Percentiles rank a stretch among this genome's conserved stretches.
phyloP scores from a whole-genome alignment of 495 filamentous ascomycete genomes.

The Hyaloscypha finlandica region DNA sequence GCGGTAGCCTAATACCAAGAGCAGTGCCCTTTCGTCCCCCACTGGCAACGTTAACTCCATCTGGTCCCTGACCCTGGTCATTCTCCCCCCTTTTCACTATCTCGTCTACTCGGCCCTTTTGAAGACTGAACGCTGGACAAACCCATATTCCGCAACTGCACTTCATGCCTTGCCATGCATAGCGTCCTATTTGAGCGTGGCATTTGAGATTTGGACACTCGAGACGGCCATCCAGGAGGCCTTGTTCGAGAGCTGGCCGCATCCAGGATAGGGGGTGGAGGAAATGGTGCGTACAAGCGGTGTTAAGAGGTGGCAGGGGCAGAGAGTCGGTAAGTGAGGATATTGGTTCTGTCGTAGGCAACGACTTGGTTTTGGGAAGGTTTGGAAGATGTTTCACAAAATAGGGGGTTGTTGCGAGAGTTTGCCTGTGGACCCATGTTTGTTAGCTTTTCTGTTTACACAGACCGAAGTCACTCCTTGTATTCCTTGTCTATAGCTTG shows the following conservation, averaged over 20 bases:
- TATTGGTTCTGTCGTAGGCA: slow-evolving; percentile 19
- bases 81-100: slow-evolving; percentile 34
- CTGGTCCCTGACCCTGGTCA: slow-evolving; percentile 9
- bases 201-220: slow-evolving; percentile 80
- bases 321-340: slow-evolving; percentile 17
- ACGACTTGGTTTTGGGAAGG: slow-evolving; percentile 14
- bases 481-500: not conserved
- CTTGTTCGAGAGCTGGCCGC: slow-evolving; percentile 74
- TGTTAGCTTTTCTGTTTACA: not conserved
- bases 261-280: slow-evolving; percentile 93
- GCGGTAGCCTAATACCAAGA: slow-evolving; percentile 30
- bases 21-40: not conserved
- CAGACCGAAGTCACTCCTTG: not conserved
- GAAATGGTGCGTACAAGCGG: slow-evolving; percentile 79
- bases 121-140: slow-evolving; percentile 84
- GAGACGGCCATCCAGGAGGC: slow-evolving; percentile 77
- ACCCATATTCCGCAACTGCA: slow-evolving; percentile 93
- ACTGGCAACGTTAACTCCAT: slow-evolving; percentile 3
- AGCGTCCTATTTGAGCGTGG: slow-evolving; percentile 79
- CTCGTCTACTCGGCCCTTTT: slow-evolving; percentile 80
- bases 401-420: slow-evolving; percentile 64
- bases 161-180: slow-evolving; percentile 92
- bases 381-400: slow-evolving; percentile 53
- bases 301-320: slow-evolving; percentile 22
- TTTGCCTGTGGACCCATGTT: slow-evolving; percentile 45